Evolutionary conservation across 805 yeast species (phyloP), one percentile per base, ranked within the genome.

Genomic region (Teunomyces stri): DNA sequence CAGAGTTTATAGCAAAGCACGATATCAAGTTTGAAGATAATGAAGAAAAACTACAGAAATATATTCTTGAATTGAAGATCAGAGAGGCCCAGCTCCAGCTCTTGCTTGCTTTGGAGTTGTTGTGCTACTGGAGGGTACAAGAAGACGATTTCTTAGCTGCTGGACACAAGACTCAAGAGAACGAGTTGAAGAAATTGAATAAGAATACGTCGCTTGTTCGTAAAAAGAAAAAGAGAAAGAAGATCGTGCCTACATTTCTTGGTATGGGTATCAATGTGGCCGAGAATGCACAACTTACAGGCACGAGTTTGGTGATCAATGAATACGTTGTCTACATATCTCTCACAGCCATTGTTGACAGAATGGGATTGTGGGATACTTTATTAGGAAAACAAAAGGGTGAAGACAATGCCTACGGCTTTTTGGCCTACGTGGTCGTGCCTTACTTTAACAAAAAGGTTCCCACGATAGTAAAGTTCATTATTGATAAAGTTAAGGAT

Each of bases 1-100:
- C 53, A 27, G 51, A 50, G 1, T 66, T 65, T 42, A 29, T 48
- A 3, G 15, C 50, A 9, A 60, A 56, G 46, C 53, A 61, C 28
- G 48, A 54, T 29, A 54, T 56, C 16, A 40, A 69, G 20, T 46
- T 58, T 20, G 50, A 16, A 46, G 60, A 47, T 56, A 35, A 36
- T 13, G 56, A 52, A 6, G 64, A 64, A 21, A 52, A 57, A 6
- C 35, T 65, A 1, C 55, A 55, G 1, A 68, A 62, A 12, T 49
- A 76, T 1, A 56, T 69, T 2, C 58, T 66, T 33, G 70, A 73
- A 33, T 63, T 81, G 48, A 81, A 80, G 51, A 66, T 77, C 2
- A 63, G 85, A 30, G 86, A 81, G 51, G 76, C 82, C 1, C 84
- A 80, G 51, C 56, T 82, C 28, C 86, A 82, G 55, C 64, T 80